phyloP scores from a whole-genome alignment of 2,329 filamentous ascomycete species.

The Ceratocystis diversiconidia region DNA sequence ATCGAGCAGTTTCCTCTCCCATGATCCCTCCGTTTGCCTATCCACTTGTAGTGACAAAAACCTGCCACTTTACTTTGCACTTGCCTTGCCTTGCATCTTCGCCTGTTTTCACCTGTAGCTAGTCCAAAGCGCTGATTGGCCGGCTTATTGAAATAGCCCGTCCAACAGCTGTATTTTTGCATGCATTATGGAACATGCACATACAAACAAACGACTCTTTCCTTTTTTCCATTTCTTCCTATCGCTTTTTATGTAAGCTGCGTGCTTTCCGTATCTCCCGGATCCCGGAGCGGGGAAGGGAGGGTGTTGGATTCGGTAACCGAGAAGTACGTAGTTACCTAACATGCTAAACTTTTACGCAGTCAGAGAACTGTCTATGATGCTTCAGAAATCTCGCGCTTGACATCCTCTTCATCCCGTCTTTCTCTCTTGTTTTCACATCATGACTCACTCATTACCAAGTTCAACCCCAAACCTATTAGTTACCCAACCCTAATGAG shows the following conservation, averaged over 20 bases:
- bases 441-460: neutral
- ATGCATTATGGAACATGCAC: too few species aligned
- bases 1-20: neutral
- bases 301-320: neutral
- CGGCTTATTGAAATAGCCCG: neutral
- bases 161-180: neutral
- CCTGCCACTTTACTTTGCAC: neutral
- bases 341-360: neutral
- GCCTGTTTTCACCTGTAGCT: neutral
- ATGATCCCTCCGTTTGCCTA: too few species aligned
- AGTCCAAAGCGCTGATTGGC: neutral
- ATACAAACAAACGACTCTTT: neutral
- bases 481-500: neutral
- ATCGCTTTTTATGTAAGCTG: neutral
- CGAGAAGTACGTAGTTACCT: neutral
- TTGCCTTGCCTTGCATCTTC: neutral
- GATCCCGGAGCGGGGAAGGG: constrained; percentile 8
- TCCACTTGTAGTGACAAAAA: neutral
- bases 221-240: neutral
- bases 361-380: too few species aligned
- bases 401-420: neutral
- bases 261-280: constrained; percentile 9
- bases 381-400: too few species aligned
- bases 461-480: neutral
- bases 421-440: neutral